Evolutionary conservation across 345 rosid genomes (phyloP).

Genomic region (Eucalyptus sp.): DNA sequence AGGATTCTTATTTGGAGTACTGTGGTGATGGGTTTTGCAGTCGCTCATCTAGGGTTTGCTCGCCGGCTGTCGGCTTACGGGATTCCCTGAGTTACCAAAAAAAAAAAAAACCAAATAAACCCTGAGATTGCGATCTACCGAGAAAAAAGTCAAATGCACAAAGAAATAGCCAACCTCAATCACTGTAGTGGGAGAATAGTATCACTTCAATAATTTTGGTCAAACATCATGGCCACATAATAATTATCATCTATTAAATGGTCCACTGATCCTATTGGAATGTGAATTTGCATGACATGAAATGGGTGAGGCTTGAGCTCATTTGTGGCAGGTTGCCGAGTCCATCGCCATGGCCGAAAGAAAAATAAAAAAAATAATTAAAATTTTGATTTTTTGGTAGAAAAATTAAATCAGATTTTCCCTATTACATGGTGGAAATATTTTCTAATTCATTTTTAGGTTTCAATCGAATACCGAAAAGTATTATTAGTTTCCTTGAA

Average conservation of each 20-base stretch:
- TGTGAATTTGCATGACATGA: neutral
- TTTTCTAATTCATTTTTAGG: neutral
- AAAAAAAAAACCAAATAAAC: neutral
- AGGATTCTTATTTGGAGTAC: too few relatives aligned
- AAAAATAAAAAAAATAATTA: too few relatives aligned
- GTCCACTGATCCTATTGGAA: neutral
- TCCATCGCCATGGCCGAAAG: neutral
- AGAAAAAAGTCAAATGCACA: neutral
- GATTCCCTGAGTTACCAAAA: too few relatives aligned
- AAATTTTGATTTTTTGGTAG: too few relatives aligned
- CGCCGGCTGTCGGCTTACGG: too few relatives aligned
- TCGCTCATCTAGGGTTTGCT: too few relatives aligned
- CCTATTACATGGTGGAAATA: too few relatives aligned
- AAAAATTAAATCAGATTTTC: too few relatives aligned
- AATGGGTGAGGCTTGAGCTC: neutral
- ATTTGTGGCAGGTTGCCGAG: neutral
- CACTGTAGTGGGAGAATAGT: neutral
- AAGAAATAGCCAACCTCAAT: neutral
- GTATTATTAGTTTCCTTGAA: too few relatives aligned
- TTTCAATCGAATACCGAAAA: accelerated
- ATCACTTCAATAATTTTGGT: neutral
- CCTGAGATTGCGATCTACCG: neutral
- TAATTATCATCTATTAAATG: neutral
- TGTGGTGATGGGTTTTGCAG: too few relatives aligned
- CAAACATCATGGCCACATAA: neutral